These are phyloP conservation scores for Penicillium coffeae DNA, from an alignment of 495 filamentous ascomycete species.

Conservation along the genomic window DNA sequence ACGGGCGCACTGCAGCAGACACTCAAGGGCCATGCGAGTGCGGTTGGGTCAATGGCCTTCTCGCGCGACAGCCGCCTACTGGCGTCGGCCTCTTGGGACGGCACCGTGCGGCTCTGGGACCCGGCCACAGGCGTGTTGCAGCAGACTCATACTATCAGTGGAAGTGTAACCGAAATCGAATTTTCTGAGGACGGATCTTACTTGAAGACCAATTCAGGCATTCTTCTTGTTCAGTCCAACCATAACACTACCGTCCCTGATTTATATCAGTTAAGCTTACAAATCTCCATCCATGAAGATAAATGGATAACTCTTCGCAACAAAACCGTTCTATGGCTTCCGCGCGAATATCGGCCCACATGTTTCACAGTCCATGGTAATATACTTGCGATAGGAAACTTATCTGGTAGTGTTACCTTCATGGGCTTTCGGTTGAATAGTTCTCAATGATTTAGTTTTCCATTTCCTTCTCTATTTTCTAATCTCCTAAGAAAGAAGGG, in stretches of 20 bases:
- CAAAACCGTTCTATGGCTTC: slow-evolving; percentile 5
- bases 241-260: too few relatives aligned
- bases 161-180: slow-evolving; percentile 4
- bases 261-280: too few relatives aligned
- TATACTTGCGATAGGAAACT: slow-evolving; percentile 1
- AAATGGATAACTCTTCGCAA: background rate
- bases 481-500: too few relatives aligned
- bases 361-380: background rate
- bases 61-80: background rate
- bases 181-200: slow-evolving; percentile 14
- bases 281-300: too few relatives aligned
- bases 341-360: slow-evolving; percentile 1
- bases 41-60: background rate
- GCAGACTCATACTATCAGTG: slow-evolving; percentile 1
- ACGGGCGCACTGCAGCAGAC: slow-evolving; percentile 8
- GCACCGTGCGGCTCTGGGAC: slow-evolving; percentile 22
- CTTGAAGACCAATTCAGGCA: slow-evolving; percentile 7
- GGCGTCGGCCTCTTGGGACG: too few relatives aligned
- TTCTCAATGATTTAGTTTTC: too few relatives aligned
- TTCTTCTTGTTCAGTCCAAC: slow-evolving; percentile 8
- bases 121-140: slow-evolving; percentile 10
- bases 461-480: too few relatives aligned
- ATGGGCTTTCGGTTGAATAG: too few relatives aligned
- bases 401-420: too few relatives aligned
- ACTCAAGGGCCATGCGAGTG: slow-evolving; percentile 9